phyloP scores from a whole-genome alignment of 306 rosid species.

The Mimosa pudica region DNA sequence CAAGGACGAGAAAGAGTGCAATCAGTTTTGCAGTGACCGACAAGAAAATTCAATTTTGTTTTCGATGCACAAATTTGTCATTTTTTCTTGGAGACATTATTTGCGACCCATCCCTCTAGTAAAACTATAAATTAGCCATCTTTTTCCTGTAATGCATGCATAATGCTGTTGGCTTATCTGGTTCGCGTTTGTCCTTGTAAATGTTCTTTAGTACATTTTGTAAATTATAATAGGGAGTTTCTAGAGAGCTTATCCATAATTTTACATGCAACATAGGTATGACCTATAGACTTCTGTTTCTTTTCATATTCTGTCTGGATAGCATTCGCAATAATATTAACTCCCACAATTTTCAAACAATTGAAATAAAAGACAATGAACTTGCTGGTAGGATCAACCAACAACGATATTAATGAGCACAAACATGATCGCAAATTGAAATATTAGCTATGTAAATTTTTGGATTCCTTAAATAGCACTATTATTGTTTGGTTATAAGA shows the following conservation, averaged over 20 bases:
- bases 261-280: conserved; percentile 3
- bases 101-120: conserved; percentile 29
- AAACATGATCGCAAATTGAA: not conserved
- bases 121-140: conserved; percentile 28
- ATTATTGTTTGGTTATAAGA: too few species aligned
- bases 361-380: not conserved
- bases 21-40: conserved; percentile 16
- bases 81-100: conserved; percentile 33
- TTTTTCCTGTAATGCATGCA: conserved; percentile 15
- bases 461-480: too few species aligned
- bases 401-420: not conserved
- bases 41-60: conserved; percentile 29
- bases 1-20: conserved; percentile 32
- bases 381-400: not conserved
- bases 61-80: conserved; percentile 10
- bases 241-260: conserved; percentile 21
- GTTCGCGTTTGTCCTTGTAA: conserved; percentile 26
- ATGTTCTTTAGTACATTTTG: conserved; percentile 20
- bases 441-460: not conserved
- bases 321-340: not conserved
- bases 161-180: not conserved
- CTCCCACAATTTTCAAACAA: not conserved
- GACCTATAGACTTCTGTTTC: conserved; percentile 11
- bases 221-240: conserved; percentile 27
- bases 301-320: not conserved